Conservation (phyloP, 1,284 basidiomycete genomes). For the Phellopilus nigrolimitatus region DNA sequence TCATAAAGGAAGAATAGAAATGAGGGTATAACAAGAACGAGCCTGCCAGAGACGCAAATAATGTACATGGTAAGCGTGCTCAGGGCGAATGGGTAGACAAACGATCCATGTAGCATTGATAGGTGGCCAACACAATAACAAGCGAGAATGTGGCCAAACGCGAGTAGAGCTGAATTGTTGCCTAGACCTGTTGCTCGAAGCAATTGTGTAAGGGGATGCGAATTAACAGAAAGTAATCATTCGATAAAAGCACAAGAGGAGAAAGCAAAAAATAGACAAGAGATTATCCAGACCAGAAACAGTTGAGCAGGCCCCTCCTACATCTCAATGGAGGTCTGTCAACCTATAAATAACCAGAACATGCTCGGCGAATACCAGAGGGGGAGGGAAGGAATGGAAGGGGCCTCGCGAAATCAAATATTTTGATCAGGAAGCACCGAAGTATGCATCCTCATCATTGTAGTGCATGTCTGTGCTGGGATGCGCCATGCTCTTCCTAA, state of each 20-base stretch:
- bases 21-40: conserved; percentile 6
- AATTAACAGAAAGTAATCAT: background rate
- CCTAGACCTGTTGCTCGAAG: no score
- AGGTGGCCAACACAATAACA: no score
- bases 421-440: conserved; percentile 7
- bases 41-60: conserved; percentile 8
- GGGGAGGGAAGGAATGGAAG: background rate
- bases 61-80: background rate
- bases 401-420: background rate
- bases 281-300: background rate
- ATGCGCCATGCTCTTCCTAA: conserved; percentile 31
- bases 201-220: no score
- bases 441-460: conserved; percentile 30
- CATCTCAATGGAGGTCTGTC: background rate
- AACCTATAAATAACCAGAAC: background rate
- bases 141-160: no score
- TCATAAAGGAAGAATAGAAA: background rate
- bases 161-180: background rate
- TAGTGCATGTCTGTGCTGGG: conserved; percentile 28
- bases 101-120: background rate
- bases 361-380: background rate
- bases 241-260: background rate
- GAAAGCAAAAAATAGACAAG: background rate
- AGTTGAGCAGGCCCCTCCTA: background rate
- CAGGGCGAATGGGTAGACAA: background rate